Conservation (phyloP, 2,329 filamentous ascomycete species). For the Thielaviopsis euricoi region DNA sequence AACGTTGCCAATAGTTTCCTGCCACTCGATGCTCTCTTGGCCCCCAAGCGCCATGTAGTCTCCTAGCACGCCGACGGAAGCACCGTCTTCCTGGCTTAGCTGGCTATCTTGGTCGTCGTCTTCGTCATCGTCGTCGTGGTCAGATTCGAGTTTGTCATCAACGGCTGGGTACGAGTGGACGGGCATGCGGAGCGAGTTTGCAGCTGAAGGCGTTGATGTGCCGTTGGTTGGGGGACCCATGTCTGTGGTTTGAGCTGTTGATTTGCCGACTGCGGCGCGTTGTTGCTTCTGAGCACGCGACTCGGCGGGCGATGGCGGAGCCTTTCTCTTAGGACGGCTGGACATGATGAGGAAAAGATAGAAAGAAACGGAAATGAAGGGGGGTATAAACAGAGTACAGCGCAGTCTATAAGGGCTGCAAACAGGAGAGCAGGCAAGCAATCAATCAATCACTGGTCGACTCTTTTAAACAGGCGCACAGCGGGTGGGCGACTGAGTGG, state of each 20-base stretch:
- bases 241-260: slow-evolving; percentile 7
- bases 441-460: too few species aligned
- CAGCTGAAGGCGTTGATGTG: background rate
- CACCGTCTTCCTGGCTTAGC: background rate
- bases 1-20: slow-evolving; percentile 84
- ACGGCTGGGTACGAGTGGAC: slow-evolving; percentile 7
- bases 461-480: too few species aligned
- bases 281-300: slow-evolving; percentile 25
- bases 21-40: slow-evolving; percentile 50
- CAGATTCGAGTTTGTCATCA: slow-evolving; percentile 21
- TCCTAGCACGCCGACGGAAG: slow-evolving; percentile 21
- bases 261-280: slow-evolving; percentile 25
- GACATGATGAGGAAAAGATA: slow-evolving; percentile 21
- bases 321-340: slow-evolving; percentile 36
- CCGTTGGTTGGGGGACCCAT: background rate
- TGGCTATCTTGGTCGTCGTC: background rate
- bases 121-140: slow-evolving; percentile 19
- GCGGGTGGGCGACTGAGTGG: too few species aligned
- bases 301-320: slow-evolving; percentile 21
- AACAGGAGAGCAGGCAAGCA: background rate
- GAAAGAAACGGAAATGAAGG: background rate
- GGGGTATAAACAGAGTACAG: background rate
- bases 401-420: background rate
- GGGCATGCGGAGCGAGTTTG: background rate
- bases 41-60: slow-evolving; percentile 18